Evolutionary conservation across 2,329 filamentous ascomycete genomes (phyloP), one percentile per base, ranked within the genome.

Genomic region (Colletotrichum sp.): DNA sequence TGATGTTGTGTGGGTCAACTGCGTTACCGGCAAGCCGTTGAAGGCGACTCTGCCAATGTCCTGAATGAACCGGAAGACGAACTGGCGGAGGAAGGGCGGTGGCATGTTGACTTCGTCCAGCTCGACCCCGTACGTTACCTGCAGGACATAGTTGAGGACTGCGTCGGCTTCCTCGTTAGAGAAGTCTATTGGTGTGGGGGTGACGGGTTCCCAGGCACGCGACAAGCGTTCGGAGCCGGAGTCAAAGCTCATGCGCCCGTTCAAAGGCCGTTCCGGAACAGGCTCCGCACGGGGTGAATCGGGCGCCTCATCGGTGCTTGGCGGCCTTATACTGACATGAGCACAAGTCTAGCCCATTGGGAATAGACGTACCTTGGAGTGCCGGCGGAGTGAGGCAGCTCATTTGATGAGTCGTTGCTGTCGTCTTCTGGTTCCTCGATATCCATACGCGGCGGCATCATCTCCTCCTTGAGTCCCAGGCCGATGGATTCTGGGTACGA

Each of bases 61-160:
- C 7, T 81, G 80, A 9, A 84, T 78, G 24, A 85, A 85, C 16
- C 80, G 83, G 15, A 78, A 78, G 1, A 83, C 83, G 2, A 86
- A 77, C 0, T 76, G 79, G 8, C 83, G 83, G 6, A 84, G 75
- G n/a, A 80, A 79, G 1, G 79, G 75, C 2, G 78, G 78, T 0
- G 83, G 72, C 5, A 82, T 81, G n/a, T 80, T 79, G 0, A 81
- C 75, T 18, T 86, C 84, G 6, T 81, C 79, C 13, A 85, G 77
- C 24, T 86, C 84, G 1, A 86, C 78, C 3, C 85, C 85, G 67
- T 86, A 86, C 7, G 83, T 81, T 0, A 85, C 65, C 39, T 86
- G 85, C 0, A 86, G 80, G 0, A 82, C 80, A 61, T 85, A 86
- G 55, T 82, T 82, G 21, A 86, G 79, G 3, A 86, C 76, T 0